Percentiles rank a stretch among this genome's conserved stretches.
Conservation (phyloP, 805 yeast genomes). For the Ogataea trehaloabstinens region DNA sequence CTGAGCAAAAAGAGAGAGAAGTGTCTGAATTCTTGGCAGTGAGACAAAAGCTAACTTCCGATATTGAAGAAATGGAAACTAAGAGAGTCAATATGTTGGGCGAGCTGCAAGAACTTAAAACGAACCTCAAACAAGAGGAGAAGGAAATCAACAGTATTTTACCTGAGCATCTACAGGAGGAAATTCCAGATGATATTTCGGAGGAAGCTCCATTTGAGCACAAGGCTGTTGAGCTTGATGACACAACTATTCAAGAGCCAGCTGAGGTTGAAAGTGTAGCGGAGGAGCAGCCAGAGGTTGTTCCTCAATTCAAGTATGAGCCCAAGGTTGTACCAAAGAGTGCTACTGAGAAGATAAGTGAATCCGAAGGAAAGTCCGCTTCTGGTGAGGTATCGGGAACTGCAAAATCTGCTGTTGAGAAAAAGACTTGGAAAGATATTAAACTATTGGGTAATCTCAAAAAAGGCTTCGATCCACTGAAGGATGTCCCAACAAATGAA, state of each 20-base stretch:
- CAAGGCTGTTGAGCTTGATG: slow-evolving; percentile 28
- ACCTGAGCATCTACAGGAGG: slow-evolving; percentile 51
- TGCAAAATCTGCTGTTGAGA: slow-evolving; percentile 16
- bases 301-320: not conserved
- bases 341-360: slow-evolving; percentile 28
- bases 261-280: slow-evolving; percentile 27
- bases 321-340: slow-evolving; percentile 22
- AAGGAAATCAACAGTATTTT: slow-evolving; percentile 46
- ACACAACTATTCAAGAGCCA: slow-evolving; percentile 23
- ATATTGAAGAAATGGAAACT: slow-evolving; percentile 40
- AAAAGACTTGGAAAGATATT: slow-evolving; percentile 29
- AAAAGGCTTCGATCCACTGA: slow-evolving; percentile 33
- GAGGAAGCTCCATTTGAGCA: slow-evolving; percentile 30
- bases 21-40: slow-evolving; percentile 30
- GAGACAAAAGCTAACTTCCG: slow-evolving; percentile 38
- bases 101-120: slow-evolving; percentile 36
- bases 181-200: slow-evolving; percentile 25
- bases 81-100: slow-evolving; percentile 37
- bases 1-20: slow-evolving; percentile 28
- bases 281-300: slow-evolving; percentile 29
- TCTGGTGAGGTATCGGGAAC: not conserved
- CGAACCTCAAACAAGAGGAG: slow-evolving; percentile 40
- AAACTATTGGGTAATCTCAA: slow-evolving; percentile 29
- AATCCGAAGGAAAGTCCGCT: slow-evolving; percentile 4
- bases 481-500: slow-evolving; percentile 37